Evolutionary conservation across 2,329 filamentous ascomycete species (phyloP), one percentile per base, ranked within the genome.

Genomic region (Colletotrichum spaethianum): DNA sequence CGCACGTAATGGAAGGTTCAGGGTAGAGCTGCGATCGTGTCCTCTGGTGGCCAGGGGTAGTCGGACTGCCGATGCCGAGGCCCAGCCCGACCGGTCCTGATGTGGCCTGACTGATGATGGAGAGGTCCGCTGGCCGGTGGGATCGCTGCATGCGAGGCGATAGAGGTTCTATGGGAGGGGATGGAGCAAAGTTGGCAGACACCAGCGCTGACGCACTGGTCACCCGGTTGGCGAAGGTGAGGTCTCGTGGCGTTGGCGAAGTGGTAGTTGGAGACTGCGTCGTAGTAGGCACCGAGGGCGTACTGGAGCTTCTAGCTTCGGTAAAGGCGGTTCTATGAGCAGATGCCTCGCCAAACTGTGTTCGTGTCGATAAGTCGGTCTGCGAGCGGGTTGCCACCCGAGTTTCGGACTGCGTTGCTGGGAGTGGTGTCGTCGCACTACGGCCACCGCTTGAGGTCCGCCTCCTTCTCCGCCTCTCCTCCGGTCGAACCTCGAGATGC

Each of bases 1-100:
- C 88, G 79, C 96, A 98, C 11, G 86, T 86, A 62, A 97, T 89
- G 1, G 90, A 90, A 0, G 95, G 94, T 77, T 97, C 94, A 1
- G 85, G 80, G 74, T 89, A 94, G 1, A 90, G 82, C 76, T 89
- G 83, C 73, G 87, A 81, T 78, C 85, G 79, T 76, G 80, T 76
- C 59, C 83, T 82, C 46, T 84, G 82, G 55, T 85, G 83, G 23
- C 80, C 76, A 48, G 79, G 68, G 62, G 82, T 77, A 1, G 78
- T 67, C 0, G 82, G 82, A 57, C 78, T 83, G 16, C 78, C 79
- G 70, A 53, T 80, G 72, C 65, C 79, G 68, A 53, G 80, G 72
- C 31, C 80, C 79, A 52, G 79, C 12, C 69, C 65, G 75, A 71
- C 78, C 77, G 55, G 78, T 75, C 42, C 79, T 70, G 60, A 73